phyloP scores from a whole-genome alignment of 352 stramenopile species.

The Pythium brassicae region DNA sequence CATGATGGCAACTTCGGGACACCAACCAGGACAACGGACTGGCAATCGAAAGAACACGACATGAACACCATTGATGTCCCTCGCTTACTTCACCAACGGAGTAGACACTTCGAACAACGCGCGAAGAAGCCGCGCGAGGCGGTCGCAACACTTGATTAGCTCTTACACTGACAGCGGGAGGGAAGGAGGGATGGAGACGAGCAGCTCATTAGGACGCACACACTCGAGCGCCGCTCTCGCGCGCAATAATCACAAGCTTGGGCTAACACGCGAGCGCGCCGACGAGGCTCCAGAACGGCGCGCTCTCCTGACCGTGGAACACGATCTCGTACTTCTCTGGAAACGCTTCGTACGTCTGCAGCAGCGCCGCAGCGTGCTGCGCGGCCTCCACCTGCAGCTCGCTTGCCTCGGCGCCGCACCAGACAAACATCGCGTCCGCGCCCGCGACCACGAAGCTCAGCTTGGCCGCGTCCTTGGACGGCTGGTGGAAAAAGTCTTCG shows the following conservation, averaged over 20 bases:
- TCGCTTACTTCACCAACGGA: no score
- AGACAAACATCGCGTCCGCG: conserved; percentile 77
- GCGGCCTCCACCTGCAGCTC: conserved; percentile 51
- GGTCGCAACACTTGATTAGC: no score
- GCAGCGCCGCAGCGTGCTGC: conserved; percentile 50
- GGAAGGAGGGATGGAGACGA: no score
- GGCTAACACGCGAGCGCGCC: conserved; percentile 14
- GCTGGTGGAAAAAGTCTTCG: conserved; percentile 52
- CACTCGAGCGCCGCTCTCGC: background rate
- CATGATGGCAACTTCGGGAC: no score
- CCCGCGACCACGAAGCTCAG: conserved; percentile 70
- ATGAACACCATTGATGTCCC: no score
- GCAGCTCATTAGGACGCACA: background rate
- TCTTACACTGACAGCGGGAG: no score
- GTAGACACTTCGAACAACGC: no score
- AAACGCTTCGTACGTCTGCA: conserved; percentile 76
- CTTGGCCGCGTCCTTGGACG: conserved; percentile 45
- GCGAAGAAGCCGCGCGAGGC: no score
- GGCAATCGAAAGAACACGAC: no score
- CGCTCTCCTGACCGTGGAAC: conserved; percentile 59
- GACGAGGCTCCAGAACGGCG: conserved; percentile 70
- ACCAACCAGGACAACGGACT: no score
- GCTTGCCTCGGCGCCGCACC: conserved; percentile 60
- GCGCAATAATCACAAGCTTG: no score
- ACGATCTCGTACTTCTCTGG: conserved; percentile 71